These are phyloP conservation scores for Rhodofomes roseus DNA, from an alignment of 1,284 basidiomycete species.

Conservation along the genomic window DNA sequence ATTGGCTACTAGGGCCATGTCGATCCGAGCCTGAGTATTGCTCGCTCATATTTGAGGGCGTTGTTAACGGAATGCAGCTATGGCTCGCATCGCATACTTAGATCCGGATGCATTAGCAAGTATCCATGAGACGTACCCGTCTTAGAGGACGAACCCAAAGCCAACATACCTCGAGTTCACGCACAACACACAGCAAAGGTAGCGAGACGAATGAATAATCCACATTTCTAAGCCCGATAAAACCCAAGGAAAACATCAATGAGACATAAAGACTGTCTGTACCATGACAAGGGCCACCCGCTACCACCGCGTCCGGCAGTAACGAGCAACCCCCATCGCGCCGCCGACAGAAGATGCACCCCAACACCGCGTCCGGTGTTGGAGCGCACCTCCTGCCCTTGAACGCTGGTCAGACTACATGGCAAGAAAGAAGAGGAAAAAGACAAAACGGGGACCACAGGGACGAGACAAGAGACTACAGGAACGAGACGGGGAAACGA, in stretches of 20 bases:
- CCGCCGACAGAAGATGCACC: not conserved
- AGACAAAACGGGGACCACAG: too few relatives aligned
- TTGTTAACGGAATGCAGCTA: too few relatives aligned
- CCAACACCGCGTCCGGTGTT: not conserved
- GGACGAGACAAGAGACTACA: not conserved
- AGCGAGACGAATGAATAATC: not conserved
- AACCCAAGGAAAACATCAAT: not conserved
- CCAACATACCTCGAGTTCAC: too few relatives aligned
- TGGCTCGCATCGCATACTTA: too few relatives aligned
- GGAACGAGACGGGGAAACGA: not conserved
- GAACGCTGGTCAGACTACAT: not conserved
- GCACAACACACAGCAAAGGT: too few relatives aligned
- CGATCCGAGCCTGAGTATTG: too few relatives aligned
- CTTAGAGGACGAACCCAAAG: too few relatives aligned
- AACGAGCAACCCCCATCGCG: not conserved
- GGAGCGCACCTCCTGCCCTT: not conserved
- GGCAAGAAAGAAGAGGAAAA: not conserved
- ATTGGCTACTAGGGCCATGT: too few relatives aligned
- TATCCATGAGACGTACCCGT: too few relatives aligned
- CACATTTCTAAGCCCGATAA: not conserved
- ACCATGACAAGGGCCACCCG: not conserved
- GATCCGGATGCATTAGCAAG: too few relatives aligned
- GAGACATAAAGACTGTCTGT: not conserved
- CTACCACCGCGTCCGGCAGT: not conserved
- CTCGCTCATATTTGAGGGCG: too few relatives aligned